Percentiles rank a stretch among this genome's conserved stretches.
Conservation (phyloP, 257 asterid species). For the Solanum pimpinellifolium region DNA sequence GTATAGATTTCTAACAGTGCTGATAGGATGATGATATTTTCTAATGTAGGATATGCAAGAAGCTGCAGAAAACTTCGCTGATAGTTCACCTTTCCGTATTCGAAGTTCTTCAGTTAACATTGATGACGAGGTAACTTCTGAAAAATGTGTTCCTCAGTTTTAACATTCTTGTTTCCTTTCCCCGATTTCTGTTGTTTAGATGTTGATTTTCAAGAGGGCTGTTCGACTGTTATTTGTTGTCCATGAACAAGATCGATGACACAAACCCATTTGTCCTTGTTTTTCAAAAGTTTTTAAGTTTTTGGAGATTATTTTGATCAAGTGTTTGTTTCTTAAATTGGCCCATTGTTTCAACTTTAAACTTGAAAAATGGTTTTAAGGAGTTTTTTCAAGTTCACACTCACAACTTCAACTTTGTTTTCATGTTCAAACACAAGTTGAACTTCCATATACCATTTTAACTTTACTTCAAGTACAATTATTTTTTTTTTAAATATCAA, state of each 20-base stretch:
- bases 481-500: not conserved
- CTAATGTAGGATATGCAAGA: conserved; percentile 22
- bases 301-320: not conserved
- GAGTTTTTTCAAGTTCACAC: not conserved
- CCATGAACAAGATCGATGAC: not conserved
- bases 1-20: not conserved
- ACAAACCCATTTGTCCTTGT: not conserved
- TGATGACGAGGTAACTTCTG: conserved; percentile 19
- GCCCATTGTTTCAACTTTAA: not conserved
- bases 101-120: conserved; percentile 18
- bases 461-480: not conserved
- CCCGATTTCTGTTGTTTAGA: not conserved
- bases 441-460: not conserved
- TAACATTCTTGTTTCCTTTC: not conserved
- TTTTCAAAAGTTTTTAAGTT: not conserved
- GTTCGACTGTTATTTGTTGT: not conserved
- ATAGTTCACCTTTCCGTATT: conserved; percentile 16
- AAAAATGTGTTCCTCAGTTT: not conserved
- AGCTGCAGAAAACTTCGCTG: conserved; percentile 17
- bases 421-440: not conserved
- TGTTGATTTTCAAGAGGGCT: not conserved
- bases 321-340: not conserved
- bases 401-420: not conserved
- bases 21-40: not conserved
- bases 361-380: not conserved